Percentiles rank a stretch among this genome's conserved stretches.
These are phyloP conservation scores for Massariosphaeria phaeospora DNA, from an alignment of 495 filamentous ascomycete species.

Conservation along the genomic window DNA sequence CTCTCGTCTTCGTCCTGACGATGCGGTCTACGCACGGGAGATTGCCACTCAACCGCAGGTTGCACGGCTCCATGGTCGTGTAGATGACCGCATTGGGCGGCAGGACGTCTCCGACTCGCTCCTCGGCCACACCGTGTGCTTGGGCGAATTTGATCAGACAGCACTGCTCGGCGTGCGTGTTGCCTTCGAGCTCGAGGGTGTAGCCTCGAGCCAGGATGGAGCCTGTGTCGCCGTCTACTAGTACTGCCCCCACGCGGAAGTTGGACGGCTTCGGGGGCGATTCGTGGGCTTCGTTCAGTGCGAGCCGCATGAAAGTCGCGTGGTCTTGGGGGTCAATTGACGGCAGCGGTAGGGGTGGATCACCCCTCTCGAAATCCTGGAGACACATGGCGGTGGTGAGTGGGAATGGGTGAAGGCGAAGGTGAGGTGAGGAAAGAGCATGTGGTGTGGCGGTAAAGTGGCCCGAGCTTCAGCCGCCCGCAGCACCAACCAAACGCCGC, in stretches of 20 bases:
- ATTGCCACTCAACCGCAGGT: constrained; percentile 73
- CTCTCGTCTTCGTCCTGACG: constrained; percentile 46
- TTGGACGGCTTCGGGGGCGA: constrained; percentile 84
- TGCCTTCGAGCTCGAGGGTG: constrained; percentile 83
- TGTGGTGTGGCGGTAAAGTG: constrained; percentile 15
- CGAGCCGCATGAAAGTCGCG: constrained; percentile 61
- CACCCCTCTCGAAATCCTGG: neutral
- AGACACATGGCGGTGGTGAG: constrained; percentile 3
- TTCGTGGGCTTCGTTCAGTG: constrained; percentile 66
- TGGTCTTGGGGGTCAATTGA: constrained; percentile 45
- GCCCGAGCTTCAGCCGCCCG: no score
- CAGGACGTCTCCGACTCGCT: constrained; percentile 52
- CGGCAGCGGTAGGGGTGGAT: neutral
- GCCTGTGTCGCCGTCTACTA: constrained; percentile 54
- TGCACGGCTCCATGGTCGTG: constrained; percentile 94
- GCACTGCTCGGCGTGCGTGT: constrained; percentile 94
- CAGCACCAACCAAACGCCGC: constrained; percentile 9
- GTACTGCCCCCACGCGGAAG: constrained; percentile 84
- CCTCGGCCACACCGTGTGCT: constrained; percentile 49
- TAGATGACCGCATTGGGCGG: constrained; percentile 63
- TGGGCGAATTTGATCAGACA: constrained; percentile 72
- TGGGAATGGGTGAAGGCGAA: neutral
- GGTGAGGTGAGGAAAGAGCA: neutral
- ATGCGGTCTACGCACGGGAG: constrained; percentile 78
- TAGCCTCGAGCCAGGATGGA: constrained; percentile 77